Evolutionary conservation across 148 eudicot species (phyloP).

Genomic region (Heliamphora exappendiculata): DNA sequence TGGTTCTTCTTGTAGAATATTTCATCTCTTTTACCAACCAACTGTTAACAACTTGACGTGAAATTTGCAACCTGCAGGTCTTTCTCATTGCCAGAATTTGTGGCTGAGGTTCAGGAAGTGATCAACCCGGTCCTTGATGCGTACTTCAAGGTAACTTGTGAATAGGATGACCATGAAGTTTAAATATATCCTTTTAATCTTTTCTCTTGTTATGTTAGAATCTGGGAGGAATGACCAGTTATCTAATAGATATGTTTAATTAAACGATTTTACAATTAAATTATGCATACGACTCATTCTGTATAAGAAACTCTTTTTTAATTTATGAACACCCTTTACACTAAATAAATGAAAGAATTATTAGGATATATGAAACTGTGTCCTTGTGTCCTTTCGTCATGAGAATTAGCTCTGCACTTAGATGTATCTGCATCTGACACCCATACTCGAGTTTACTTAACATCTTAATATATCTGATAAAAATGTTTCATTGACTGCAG

Average conservation of each 20-base stretch:
- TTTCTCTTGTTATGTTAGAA: neutral
- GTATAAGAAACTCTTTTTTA: too few relatives aligned
- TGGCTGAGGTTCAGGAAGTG: constrained; percentile 81
- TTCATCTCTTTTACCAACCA: neutral
- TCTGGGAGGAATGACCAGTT: neutral
- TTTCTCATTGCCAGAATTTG: constrained; percentile 81
- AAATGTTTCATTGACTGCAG: constrained; percentile 25
- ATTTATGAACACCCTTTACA: too few relatives aligned
- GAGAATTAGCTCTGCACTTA: too few relatives aligned
- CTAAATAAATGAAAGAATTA: too few relatives aligned
- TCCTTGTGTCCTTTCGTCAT: too few relatives aligned
- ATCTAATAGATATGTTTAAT: neutral
- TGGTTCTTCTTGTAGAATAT: neutral
- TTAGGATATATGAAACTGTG: too few relatives aligned
- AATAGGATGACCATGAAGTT: neutral
- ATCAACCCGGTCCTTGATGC: constrained; percentile 73
- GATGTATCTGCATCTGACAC: too few relatives aligned
- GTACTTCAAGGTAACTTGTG: constrained; percentile 52
- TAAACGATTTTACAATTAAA: too few relatives aligned
- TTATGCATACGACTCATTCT: too few relatives aligned
- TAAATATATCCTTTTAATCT: neutral
- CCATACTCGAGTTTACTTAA: too few relatives aligned
- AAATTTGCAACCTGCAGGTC: constrained; percentile 27
- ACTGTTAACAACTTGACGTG: neutral
- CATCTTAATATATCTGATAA: neutral